These are phyloP conservation scores for Ceratocystiopsis brevicomis DNA, from an alignment of 2,329 filamentous ascomycete species.

Conservation along the genomic window DNA sequence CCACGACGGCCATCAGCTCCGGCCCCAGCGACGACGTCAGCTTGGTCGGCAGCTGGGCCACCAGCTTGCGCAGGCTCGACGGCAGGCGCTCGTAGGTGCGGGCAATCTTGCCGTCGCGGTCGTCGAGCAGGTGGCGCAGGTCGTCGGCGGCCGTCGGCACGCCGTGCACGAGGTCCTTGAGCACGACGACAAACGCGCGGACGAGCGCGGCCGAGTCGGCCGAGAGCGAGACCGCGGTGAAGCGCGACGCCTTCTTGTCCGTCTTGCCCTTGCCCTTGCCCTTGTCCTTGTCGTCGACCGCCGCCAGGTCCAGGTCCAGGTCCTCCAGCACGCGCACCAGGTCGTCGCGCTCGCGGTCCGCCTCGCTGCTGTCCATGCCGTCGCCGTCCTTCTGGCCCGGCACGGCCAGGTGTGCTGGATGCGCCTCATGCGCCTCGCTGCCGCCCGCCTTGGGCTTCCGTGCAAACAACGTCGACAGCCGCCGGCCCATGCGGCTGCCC, in stretches of 20 bases:
- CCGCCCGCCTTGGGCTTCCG: conserved; percentile 10
- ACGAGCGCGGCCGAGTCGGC: conserved; percentile 68
- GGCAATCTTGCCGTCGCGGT: conserved; percentile 40
- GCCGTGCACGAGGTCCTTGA: conserved; percentile 82
- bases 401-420: conserved; percentile 19
- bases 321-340: conserved; percentile 63
- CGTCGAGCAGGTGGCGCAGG: conserved; percentile 44
- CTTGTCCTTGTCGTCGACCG: not conserved
- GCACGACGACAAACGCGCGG: conserved; percentile 67
- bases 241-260: not conserved
- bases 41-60: conserved; percentile 68
- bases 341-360: conserved; percentile 43
- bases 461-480: conserved; percentile 6
- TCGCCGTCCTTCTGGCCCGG: conserved; percentile 14
- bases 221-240: conserved; percentile 55
- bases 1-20: conserved; percentile 46
- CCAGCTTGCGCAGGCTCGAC: conserved; percentile 62
- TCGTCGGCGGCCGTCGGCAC: conserved; percentile 88
- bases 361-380: conserved; percentile 16
- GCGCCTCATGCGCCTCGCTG: no score
- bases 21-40: conserved; percentile 59
- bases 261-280: not conserved
- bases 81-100: conserved; percentile 51
- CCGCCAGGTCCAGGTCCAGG: conserved; percentile 51
- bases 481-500: conserved; percentile 1